Evolutionary conservation across 2,329 filamentous ascomycete genomes (phyloP), one percentile per base, ranked within the genome.

Genomic region (Pyricularia grisea): DNA sequence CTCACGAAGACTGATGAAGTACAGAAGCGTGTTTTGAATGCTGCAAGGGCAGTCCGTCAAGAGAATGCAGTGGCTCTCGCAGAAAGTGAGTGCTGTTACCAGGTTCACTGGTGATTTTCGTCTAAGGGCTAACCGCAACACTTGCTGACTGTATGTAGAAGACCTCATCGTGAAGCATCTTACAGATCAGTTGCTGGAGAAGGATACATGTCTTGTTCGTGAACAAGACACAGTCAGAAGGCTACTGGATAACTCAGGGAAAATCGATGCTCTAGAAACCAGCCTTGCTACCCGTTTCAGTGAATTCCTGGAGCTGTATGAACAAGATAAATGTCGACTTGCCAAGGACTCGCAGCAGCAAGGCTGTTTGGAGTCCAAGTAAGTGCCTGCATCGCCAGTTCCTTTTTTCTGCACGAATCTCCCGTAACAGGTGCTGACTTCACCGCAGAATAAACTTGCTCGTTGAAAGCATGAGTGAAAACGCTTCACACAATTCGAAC

Each of bases 1-100:
- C 73, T 73, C n/a, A 75, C 75, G 55, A 77, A 79, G 20, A 73
- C 77, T 0, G 74, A 81, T 55, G 74, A 75, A 9, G 73, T 79
- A 42, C 76, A 74, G 28, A 70, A 70, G 55, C 75, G 77, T 10
- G 70, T 79, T n/a, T 71, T 77, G 3, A 70, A 74, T 64, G 69
- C 69, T 2, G 72, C 75, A 9, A 68, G 68, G 5, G 58, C 69
- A 12, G 31, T 67, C 10, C n/a, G 5, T 9, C 67, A 71, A 4
- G 69, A 74, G 50, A 69, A n/a, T 50, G 70, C 65, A 14, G 55
- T 25, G 10, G 69, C 68, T 12, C 67, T 63, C 30, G 36, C 67
- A 28, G 65, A 67, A 2, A 68, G 72, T 73, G 67, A 68, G 73
- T 70, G 23, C 25, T 17, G 4, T 14, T 69, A 25, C 23, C 10